phyloP scores from a whole-genome alignment of 768 basidiomycete species.

The Postia placenta region DNA sequence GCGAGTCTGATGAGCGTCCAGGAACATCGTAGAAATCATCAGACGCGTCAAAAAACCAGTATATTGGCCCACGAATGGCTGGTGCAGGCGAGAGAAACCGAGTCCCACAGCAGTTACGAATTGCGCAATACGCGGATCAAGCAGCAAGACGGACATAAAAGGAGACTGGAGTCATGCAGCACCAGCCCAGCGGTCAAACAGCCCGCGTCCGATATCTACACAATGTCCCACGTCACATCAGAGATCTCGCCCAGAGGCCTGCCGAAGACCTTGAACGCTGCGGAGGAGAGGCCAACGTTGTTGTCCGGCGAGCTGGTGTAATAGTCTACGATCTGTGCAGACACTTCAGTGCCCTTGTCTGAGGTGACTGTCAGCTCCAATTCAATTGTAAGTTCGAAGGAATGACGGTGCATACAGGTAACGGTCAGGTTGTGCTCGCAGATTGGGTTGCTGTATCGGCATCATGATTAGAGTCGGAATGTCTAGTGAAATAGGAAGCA shows the following conservation, averaged over 20 bases:
- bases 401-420: conserved; percentile 20
- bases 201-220: too few species aligned
- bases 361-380: neutral
- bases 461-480: neutral
- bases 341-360: conserved; percentile 21
- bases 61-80: too few species aligned
- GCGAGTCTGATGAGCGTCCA: too few species aligned
- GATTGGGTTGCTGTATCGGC: conserved; percentile 26
- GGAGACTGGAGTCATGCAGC: too few species aligned
- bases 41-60: too few species aligned
- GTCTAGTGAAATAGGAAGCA: too few species aligned
- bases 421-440: conserved; percentile 24
- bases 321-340: conserved; percentile 28
- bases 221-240: conserved; percentile 23
- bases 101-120: too few species aligned
- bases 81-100: too few species aligned
- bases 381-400: neutral
- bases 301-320: conserved; percentile 5
- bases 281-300: conserved; percentile 24
- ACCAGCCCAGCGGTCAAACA: too few species aligned
- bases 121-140: too few species aligned
- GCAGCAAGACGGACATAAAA: too few species aligned
- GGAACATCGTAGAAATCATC: too few species aligned
- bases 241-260: conserved; percentile 24
- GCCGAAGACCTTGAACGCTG: conserved; percentile 25